Base-by-base conservation (phyloP, 805 yeast genomes). In the Huiozyma sinensis region DNA sequence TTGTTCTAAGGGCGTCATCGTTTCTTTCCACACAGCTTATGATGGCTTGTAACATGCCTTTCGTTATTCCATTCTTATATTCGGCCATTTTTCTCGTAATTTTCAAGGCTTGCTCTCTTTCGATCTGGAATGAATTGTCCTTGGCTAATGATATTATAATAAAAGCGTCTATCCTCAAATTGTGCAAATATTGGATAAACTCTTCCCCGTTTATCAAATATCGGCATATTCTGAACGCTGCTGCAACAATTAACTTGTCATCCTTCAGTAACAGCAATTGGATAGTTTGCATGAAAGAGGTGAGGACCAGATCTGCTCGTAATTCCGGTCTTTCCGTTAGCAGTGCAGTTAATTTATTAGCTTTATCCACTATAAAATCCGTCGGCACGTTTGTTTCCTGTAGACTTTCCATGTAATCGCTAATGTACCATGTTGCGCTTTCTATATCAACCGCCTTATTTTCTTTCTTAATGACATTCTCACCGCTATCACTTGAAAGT, bases 31-130 rank as follows among this genome's bases (percentile, higher is more conserved):
- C 72, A 7, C 81, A 68, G 2, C 84, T 74, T 2, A 82, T 78
- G 4, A 85, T 50, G 1, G 87, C 76, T 42, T 85, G 76, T 33
- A 83, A 76, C 2, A 90, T 53, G 0, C 89, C 77, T 39, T 83
- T 73, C 3, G 83, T 71, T 3, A 85, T 71, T 0, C 89, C 89
- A 12, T 74, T 68, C 0, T 67, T 60, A 6, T 69, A 65, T 35
- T 72, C 79, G 2, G 83, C 53, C 45, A 83, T 76, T 31, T 71
- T 67, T 29, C 96, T 69, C 0, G 87, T 64, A 28, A 87, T 65
- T 53, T 81, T 83, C 31, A 90, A 55, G 0, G 94, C 92, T 54
- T 88, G 87, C 39, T 78, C 81, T 47, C 88, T 73, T 54, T 89
- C 95, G 2, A 77, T 61, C 27, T 76, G 72, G 45, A 56, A 62